Conservation (phyloP, 352 stramenopile species). For the Thalassiosira pacifica region DNA sequence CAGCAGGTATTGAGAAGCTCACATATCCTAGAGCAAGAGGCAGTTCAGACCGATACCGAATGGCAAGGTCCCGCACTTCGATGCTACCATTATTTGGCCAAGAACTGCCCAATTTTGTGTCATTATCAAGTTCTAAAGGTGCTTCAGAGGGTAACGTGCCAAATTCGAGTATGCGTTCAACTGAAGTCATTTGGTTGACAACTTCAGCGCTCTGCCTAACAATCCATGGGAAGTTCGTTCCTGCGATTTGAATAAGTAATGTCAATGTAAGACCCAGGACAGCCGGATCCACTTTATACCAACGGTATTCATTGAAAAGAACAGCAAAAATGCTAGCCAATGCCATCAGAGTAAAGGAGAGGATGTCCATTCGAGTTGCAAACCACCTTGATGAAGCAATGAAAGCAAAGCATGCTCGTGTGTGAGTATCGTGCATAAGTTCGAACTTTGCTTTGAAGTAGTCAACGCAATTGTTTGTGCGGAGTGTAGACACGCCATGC, state of each 20-base stretch:
- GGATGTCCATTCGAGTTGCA: constrained; percentile 77
- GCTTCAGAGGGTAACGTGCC: constrained; percentile 73
- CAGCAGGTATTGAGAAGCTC: constrained; percentile 74
- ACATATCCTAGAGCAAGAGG: constrained; percentile 71
- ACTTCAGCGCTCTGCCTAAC: constrained; percentile 75
- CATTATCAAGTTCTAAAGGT: constrained; percentile 59
- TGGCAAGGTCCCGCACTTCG: constrained; percentile 61
- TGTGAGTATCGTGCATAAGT: constrained; percentile 66
- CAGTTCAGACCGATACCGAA: constrained; percentile 71
- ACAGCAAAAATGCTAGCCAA: constrained; percentile 77
- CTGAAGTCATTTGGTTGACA: constrained; percentile 82
- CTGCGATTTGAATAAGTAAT: constrained; percentile 78
- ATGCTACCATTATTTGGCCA: constrained; percentile 78
- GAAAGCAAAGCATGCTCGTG: constrained; percentile 78
- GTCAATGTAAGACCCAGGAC: constrained; percentile 79
- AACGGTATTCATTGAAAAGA: constrained; percentile 66
- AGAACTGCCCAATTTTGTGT: constrained; percentile 46
- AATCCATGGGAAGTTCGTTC: constrained; percentile 80
- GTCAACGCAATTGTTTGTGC: constrained; percentile 80
- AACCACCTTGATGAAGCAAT: constrained; percentile 78
- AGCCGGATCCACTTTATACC: constrained; percentile 65
- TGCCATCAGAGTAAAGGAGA: constrained; percentile 76
- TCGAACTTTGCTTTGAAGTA: constrained; percentile 84
- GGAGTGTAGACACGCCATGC: constrained; percentile 91
- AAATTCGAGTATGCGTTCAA: constrained; percentile 80